These are phyloP conservation scores for Rhizopogon vinicolor DNA, from an alignment of 768 basidiomycete species.

Conservation along the genomic window DNA sequence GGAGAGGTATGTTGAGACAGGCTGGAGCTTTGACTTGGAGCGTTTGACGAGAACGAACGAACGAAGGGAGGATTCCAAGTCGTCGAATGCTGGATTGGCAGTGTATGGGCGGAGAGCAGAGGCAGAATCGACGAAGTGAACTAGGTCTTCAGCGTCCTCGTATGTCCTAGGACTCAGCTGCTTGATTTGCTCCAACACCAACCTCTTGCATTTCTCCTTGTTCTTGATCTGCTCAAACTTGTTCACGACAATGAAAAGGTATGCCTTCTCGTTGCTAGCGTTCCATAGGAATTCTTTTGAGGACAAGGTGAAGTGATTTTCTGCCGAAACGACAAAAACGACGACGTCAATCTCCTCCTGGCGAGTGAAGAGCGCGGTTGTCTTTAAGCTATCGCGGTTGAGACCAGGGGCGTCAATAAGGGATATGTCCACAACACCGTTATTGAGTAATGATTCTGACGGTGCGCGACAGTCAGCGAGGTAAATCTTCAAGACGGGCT, in stretches of 20 bases:
- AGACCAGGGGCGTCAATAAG: conserved; percentile 98
- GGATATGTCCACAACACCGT: conserved; percentile 95
- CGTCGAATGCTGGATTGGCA: conserved; percentile 70
- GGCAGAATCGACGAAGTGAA: conserved; percentile 97
- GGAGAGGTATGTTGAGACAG: conserved; percentile 85
- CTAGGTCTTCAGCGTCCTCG: conserved; percentile 87
- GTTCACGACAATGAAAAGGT: conserved; percentile 98
- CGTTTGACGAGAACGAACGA: conserved; percentile 96
- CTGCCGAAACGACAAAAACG: conserved; percentile 96
- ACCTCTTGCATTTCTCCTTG: conserved; percentile 86
- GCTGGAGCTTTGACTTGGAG: conserved; percentile 92
- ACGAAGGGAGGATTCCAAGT: conserved; percentile 84
- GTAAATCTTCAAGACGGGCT: conserved; percentile 79
- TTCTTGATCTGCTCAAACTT: conserved; percentile 94
- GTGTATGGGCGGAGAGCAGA: conserved; percentile 62
- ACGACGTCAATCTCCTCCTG: conserved; percentile 99
- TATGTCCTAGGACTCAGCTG: conserved; percentile 89
- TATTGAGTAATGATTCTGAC: conserved; percentile 84
- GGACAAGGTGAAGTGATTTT: conserved; percentile 97
- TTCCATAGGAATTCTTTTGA: conserved; percentile 91
- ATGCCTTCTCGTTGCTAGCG: conserved; percentile 95
- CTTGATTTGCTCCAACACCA: conserved; percentile 92
- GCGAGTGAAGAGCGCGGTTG: conserved; percentile 90
- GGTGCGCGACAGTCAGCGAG: conserved; percentile 76
- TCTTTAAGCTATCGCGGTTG: conserved; percentile 92